phyloP scores from a whole-genome alignment of 176 grass and related monocot genomes.

The Eleusine coracana region DNA sequence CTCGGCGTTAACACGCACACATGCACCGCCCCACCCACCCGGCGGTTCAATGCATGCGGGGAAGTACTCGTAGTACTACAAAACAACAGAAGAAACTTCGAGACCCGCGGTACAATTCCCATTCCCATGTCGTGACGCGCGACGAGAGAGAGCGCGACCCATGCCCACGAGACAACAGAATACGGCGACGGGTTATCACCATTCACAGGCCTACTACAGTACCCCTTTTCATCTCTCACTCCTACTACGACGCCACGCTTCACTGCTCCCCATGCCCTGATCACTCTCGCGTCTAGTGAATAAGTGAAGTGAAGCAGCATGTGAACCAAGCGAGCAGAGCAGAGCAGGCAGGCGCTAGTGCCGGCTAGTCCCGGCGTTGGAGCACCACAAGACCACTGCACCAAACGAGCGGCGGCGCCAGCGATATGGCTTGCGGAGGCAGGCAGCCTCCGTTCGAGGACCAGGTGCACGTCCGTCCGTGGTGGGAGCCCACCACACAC shows the following conservation, averaged over 20 bases:
- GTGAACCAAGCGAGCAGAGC: conserved; percentile 27
- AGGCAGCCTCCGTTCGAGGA: conserved; percentile 24
- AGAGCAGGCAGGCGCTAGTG: conserved; percentile 29
- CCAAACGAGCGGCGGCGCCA: conserved; percentile 23
- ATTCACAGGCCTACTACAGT: conserved; percentile 28
- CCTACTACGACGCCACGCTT: neutral
- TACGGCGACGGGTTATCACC: no score
- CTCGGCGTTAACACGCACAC: neutral
- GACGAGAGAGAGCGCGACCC: neutral
- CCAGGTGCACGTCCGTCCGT: conserved; percentile 36
- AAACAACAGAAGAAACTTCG: conserved; percentile 46
- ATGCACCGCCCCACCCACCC: no score
- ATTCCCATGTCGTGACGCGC: conserved; percentile 38
- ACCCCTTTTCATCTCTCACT: neutral
- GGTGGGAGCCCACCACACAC: conserved; percentile 41
- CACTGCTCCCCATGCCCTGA: no score
- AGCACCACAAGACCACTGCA: conserved; percentile 53
- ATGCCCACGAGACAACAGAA: conserved; percentile 16
- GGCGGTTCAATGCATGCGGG: neutral
- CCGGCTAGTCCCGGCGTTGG: conserved; percentile 56
- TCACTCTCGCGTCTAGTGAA: neutral
- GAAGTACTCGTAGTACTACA: neutral
- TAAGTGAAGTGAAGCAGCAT: conserved; percentile 27
- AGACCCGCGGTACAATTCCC: conserved; percentile 30
- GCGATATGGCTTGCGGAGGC: conserved; percentile 13